Conservation (phyloP, 495 filamentous ascomycete species). For the Daldinia bambusicola region DNA sequence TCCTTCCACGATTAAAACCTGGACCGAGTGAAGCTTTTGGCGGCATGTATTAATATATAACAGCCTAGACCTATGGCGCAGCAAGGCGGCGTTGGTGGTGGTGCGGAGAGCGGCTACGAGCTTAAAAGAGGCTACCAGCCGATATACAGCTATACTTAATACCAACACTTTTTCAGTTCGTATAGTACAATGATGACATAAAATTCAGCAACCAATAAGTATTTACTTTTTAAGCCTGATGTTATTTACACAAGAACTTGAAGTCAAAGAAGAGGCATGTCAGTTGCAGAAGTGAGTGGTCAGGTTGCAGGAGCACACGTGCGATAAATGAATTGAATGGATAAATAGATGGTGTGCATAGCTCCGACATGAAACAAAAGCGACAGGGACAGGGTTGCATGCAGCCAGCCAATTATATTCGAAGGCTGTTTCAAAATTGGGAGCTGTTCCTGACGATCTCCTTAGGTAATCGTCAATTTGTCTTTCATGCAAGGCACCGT, state of each 20-base stretch:
- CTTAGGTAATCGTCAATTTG: constrained; percentile 11
- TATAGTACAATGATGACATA: no score
- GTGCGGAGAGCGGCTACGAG: not conserved
- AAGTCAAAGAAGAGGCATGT: not conserved
- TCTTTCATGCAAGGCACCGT: not conserved
- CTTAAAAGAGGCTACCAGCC: not conserved
- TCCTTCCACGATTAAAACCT: not conserved
- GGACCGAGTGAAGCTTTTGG: not conserved
- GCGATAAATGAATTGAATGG: constrained; percentile 22
- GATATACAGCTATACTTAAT: not conserved
- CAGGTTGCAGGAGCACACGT: constrained; percentile 1
- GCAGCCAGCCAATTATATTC: constrained; percentile 25
- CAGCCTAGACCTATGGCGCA: not conserved
- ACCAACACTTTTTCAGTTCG: no score
- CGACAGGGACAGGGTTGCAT: constrained; percentile 11
- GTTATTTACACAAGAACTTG: no score
- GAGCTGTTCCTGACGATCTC: constrained; percentile 40
- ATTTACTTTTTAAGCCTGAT: no score
- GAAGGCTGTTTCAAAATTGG: constrained; percentile 16
- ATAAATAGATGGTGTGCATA: constrained; percentile 39
- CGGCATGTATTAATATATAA: no score
- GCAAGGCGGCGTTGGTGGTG: not conserved
- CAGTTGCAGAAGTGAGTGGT: constrained; percentile 30
- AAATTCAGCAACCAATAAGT: no score
- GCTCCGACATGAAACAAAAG: constrained; percentile 39